Evolutionary conservation across 1,284 basidiomycete genomes (phyloP).

Genomic region (Ustilago curta): DNA sequence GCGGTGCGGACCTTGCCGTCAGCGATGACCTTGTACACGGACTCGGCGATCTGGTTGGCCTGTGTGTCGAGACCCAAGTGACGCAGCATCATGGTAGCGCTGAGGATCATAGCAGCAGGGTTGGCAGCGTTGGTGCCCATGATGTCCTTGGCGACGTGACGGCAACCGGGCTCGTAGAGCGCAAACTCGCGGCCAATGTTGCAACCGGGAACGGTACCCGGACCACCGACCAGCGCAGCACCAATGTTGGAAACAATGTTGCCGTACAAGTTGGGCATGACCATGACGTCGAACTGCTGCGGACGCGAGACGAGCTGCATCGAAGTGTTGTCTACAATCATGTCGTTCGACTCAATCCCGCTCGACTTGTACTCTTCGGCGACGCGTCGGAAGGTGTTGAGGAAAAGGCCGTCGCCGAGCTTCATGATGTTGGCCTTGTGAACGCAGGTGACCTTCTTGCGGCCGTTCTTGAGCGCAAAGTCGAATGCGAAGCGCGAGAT

Average conservation of each 20-base stretch:
- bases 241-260: constrained; percentile 99
- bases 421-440: constrained; percentile 99
- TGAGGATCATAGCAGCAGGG: constrained; percentile 97
- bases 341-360: constrained; percentile 93
- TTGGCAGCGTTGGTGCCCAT: constrained; percentile 98
- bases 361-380: constrained; percentile 92
- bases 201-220: constrained; percentile 96
- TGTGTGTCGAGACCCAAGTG: constrained; percentile 96
- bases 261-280: constrained; percentile 95
- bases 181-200: constrained; percentile 98
- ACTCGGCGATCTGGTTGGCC: constrained; percentile 92
- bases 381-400: constrained; percentile 96
- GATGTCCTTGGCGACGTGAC: constrained; percentile 97
- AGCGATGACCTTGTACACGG: constrained; percentile 93
- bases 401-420: constrained; percentile 98
- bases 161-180: constrained; percentile 97
- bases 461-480: constrained; percentile 97
- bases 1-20: constrained; percentile 90
- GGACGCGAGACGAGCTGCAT: constrained; percentile 98
- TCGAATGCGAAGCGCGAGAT: constrained; percentile 98
- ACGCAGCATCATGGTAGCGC: constrained; percentile 97
- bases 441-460: constrained; percentile 99
- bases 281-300: constrained; percentile 98
- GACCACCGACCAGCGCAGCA: constrained; percentile 96
- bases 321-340: constrained; percentile 99